Evolutionary conservation across 768 basidiomycete species (phyloP).

Genomic region (Clathrus columnatus): DNA sequence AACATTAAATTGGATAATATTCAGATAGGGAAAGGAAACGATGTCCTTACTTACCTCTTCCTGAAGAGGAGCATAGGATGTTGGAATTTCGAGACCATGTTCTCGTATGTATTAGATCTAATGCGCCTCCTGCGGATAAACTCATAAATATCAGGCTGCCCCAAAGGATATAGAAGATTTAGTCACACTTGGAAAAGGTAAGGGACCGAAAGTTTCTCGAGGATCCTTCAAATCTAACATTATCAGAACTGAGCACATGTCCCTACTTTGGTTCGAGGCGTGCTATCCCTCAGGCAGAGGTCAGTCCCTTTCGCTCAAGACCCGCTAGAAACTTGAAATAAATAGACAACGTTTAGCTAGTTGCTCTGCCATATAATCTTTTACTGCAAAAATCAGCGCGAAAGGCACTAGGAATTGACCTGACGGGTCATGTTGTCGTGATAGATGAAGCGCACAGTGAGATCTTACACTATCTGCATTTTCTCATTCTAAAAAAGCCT

Average conservation of each 20-base stretch:
- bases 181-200: slow-evolving; percentile 56
- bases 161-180: slow-evolving; percentile 96
- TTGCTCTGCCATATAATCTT: slow-evolving; percentile 92
- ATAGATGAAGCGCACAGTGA: slow-evolving; percentile 96
- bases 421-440: slow-evolving; percentile 77
- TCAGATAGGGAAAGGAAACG: slow-evolving; percentile 57
- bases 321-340: neutral
- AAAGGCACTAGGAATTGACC: slow-evolving; percentile 79
- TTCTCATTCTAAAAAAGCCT: neutral
- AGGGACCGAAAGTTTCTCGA: slow-evolving; percentile 16
- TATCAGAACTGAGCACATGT: slow-evolving; percentile 43
- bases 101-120: slow-evolving; percentile 39
- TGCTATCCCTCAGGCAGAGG: slow-evolving; percentile 88
- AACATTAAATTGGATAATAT: neutral
- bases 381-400: slow-evolving; percentile 74
- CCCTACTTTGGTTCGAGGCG: slow-evolving; percentile 89
- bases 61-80: slow-evolving; percentile 61
- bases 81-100: slow-evolving; percentile 83
- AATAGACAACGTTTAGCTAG: slow-evolving; percentile 42
- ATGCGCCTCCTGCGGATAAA: neutral
- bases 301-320: slow-evolving; percentile 22
- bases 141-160: slow-evolving; percentile 47
- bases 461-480: slow-evolving; percentile 23
- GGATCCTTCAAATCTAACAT: neutral
- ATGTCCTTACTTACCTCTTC: slow-evolving; percentile 68